Evolutionary conservation across 768 basidiomycete genomes (phyloP).

Genomic region (Symmetrospora coprosmae): DNA sequence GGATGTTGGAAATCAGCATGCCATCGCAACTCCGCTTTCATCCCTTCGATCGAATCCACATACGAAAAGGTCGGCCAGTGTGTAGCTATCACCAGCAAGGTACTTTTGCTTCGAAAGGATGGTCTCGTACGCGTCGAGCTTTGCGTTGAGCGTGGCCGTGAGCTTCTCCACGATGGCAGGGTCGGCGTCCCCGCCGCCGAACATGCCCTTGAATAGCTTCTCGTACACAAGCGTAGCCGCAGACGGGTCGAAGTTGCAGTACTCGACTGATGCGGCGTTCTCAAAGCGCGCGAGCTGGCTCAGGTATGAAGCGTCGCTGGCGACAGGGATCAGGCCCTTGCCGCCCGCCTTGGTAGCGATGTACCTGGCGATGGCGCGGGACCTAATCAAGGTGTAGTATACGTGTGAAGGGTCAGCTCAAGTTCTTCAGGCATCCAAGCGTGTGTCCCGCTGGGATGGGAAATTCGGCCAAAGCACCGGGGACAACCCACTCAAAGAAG

Average conservation of each 20-base stretch:
- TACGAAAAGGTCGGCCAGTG: slow-evolving; percentile 16
- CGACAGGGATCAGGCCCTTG: neutral
- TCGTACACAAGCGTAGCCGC: neutral
- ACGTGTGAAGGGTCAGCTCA: neutral
- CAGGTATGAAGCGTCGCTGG: neutral
- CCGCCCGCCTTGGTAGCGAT: neutral
- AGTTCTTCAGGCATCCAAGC: neutral
- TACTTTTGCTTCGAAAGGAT: slow-evolving; percentile 11
- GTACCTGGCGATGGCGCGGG: slow-evolving; percentile 13
- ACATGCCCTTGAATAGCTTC: slow-evolving; percentile 4
- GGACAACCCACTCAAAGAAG: slow-evolving; percentile 1
- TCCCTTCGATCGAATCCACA: neutral
- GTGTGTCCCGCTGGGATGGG: too few species aligned
- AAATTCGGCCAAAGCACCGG: too few species aligned
- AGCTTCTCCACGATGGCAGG: neutral
- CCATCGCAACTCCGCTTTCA: too few species aligned
- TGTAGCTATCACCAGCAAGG: neutral
- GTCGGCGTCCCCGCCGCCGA: neutral
- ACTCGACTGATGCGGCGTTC: slow-evolving; percentile 5
- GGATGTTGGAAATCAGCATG: too few species aligned
- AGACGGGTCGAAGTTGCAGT: slow-evolving; percentile 6
- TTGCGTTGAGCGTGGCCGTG: neutral
- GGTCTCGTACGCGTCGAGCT: slow-evolving; percentile 13
- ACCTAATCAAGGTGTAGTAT: neutral
- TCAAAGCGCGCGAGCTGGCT: slow-evolving; percentile 9